Evolutionary conservation across 1,139 yeast genomes (phyloP).

Genomic region (Yamadazyma diddensiae): DNA sequence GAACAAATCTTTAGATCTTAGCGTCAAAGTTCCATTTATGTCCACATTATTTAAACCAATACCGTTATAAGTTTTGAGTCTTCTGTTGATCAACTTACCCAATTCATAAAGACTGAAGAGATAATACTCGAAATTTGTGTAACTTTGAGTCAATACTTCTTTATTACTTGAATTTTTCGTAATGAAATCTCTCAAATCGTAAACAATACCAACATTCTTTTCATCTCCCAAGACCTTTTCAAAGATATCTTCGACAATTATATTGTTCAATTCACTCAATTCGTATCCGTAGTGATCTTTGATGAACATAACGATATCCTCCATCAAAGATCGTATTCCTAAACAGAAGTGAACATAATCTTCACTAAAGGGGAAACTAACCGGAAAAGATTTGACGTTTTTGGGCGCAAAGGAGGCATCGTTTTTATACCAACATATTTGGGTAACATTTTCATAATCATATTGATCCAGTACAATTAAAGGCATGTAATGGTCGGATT

Average conservation of each 20-base stretch:
- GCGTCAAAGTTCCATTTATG: conserved; percentile 37
- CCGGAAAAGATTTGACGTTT: conserved; percentile 48
- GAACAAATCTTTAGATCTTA: conserved; percentile 49
- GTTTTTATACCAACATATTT: conserved; percentile 68
- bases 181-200: conserved; percentile 62
- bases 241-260: conserved; percentile 57
- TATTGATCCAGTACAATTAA: conserved; percentile 59
- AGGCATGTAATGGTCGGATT: conserved; percentile 89
- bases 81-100: conserved; percentile 43
- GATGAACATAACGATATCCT: conserved; percentile 60
- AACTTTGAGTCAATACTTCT: conserved; percentile 87
- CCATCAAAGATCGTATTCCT: conserved; percentile 63
- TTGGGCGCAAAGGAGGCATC: conserved; percentile 44
- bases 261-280: conserved; percentile 41
- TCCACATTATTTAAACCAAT: conserved; percentile 43
- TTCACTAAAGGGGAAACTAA: conserved; percentile 84
- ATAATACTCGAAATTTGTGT: conserved; percentile 85
- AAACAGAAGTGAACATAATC: conserved; percentile 85
- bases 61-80: conserved; percentile 52
- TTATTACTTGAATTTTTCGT: conserved; percentile 63
- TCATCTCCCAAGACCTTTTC: conserved; percentile 64
- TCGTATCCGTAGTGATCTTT: conserved; percentile 60
- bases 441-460: conserved; percentile 61
- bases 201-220: conserved; percentile 56
- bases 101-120: conserved; percentile 58